These are phyloP conservation scores for Mortierella claussenii DNA, from an alignment of 192 early-diverging fungal species.

Conservation along the genomic window DNA sequence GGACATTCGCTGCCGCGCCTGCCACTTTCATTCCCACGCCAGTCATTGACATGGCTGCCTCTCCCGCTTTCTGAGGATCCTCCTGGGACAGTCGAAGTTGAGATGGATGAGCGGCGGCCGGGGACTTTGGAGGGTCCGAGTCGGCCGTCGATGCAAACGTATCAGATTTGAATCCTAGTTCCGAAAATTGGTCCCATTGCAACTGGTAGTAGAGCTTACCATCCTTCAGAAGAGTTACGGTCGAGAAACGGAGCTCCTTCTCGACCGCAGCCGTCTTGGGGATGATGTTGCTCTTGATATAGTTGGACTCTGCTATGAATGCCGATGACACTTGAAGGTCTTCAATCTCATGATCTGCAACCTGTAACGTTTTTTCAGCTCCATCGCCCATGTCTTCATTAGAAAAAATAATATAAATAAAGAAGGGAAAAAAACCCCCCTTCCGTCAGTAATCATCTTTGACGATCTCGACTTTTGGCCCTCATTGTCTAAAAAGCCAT, in stretches of 20 bases:
- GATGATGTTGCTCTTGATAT: too few species aligned
- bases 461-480: too few species aligned
- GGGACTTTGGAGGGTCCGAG: constrained; percentile 28
- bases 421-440: too few species aligned
- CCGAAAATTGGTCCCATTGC: constrained; percentile 50
- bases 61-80: constrained; percentile 42
- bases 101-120: constrained; percentile 7
- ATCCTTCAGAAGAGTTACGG: constrained; percentile 51
- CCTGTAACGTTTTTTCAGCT: too few species aligned
- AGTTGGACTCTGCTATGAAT: too few species aligned
- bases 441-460: too few species aligned
- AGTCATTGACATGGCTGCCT: constrained; percentile 4
- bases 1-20: too few species aligned
- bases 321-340: neutral
- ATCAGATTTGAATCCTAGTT: constrained; percentile 46
- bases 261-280: constrained; percentile 11
- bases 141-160: neutral
- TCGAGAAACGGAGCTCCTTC: constrained; percentile 46
- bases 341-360: too few species aligned
- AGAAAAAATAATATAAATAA: too few species aligned
- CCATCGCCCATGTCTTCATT: too few species aligned
- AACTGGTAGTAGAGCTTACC: constrained; percentile 53
- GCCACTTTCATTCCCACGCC: too few species aligned
- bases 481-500: too few species aligned
- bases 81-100: constrained; percentile 25